Conservation (phyloP, 2,329 filamentous ascomycete genomes). For the Sporothrix protearum region DNA sequence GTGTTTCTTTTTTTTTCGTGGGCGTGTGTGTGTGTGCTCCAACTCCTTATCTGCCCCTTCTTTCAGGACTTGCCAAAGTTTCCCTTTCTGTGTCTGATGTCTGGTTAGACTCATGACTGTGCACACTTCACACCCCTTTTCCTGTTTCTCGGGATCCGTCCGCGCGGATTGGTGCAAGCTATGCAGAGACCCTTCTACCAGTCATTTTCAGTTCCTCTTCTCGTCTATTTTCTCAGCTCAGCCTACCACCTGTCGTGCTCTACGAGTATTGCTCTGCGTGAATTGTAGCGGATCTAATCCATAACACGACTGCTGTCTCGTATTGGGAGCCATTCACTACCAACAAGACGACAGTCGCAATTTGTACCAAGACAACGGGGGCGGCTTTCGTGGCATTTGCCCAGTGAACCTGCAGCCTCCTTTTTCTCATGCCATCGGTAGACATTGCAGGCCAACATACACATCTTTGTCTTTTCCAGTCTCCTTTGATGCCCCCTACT, state of each 20-base stretch:
- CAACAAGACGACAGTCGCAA: background rate
- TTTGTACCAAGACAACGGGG: background rate
- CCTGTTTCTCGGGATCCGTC: constrained; percentile 5
- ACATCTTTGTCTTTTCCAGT: background rate
- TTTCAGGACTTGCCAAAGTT: background rate
- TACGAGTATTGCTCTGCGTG: too few species aligned
- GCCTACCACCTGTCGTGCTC: background rate
- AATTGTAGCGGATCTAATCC: background rate
- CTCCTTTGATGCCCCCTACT: background rate
- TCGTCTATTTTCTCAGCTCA: background rate
- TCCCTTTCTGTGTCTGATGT: background rate
- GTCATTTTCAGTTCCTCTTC: background rate
- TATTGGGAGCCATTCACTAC: background rate
- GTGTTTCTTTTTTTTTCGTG: background rate
- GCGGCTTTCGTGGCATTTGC: background rate
- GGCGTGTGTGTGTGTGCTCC: too few species aligned
- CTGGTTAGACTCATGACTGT: background rate
- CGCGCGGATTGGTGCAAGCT: constrained; percentile 11
- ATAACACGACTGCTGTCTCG: background rate
- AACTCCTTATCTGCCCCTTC: background rate
- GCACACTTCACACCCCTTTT: background rate
- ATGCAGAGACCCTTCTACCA: background rate
- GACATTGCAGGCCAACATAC: background rate
- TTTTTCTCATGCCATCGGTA: background rate
- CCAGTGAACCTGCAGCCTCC: background rate